phyloP scores from a whole-genome alignment of 2,329 filamentous ascomycete genomes.

The Chaetomiaceae sp. region DNA sequence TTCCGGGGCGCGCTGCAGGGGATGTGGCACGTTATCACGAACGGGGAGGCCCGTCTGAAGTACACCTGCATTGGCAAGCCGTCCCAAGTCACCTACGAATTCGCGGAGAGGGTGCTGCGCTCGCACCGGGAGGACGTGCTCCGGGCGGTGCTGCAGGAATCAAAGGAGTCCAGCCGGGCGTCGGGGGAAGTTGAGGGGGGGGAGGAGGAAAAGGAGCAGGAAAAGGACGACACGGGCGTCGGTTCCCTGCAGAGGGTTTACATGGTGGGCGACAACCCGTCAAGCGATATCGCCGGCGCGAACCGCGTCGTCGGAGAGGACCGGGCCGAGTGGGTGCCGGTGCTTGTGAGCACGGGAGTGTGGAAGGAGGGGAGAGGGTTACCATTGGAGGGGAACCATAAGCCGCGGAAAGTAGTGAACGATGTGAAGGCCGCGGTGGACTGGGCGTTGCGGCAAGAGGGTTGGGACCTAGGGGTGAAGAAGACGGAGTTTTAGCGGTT shows the following conservation, averaged over 20 bases:
- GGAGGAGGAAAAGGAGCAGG: background rate
- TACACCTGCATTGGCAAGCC: constrained; percentile 80
- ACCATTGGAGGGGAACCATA: constrained; percentile 19
- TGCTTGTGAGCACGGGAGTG: constrained; percentile 31
- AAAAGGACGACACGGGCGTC: constrained; percentile 19
- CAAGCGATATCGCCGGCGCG: constrained; percentile 83
- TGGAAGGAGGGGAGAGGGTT: constrained; percentile 22
- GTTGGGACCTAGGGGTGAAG: constrained; percentile 16
- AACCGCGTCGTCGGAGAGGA: constrained; percentile 64
- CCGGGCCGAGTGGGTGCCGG: constrained; percentile 41
- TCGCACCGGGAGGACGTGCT: constrained; percentile 50
- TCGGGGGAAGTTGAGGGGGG: constrained; percentile 7
- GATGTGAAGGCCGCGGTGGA: constrained; percentile 28
- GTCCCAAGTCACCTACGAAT: constrained; percentile 68
- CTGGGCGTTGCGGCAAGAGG: constrained; percentile 29
- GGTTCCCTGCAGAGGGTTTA: constrained; percentile 63
- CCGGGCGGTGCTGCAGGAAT: constrained; percentile 21
- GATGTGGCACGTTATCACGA: constrained; percentile 68
- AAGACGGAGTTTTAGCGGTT: background rate
- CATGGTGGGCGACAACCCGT: constrained; percentile 89
- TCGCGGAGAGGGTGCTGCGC: constrained; percentile 69
- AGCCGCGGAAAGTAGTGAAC: constrained; percentile 24
- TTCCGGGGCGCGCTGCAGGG: constrained; percentile 79
- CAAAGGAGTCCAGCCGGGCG: too few species aligned
- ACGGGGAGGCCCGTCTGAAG: constrained; percentile 48